Conservation (phyloP, 331 rosid genomes). For the Telfairia occidentalis region DNA sequence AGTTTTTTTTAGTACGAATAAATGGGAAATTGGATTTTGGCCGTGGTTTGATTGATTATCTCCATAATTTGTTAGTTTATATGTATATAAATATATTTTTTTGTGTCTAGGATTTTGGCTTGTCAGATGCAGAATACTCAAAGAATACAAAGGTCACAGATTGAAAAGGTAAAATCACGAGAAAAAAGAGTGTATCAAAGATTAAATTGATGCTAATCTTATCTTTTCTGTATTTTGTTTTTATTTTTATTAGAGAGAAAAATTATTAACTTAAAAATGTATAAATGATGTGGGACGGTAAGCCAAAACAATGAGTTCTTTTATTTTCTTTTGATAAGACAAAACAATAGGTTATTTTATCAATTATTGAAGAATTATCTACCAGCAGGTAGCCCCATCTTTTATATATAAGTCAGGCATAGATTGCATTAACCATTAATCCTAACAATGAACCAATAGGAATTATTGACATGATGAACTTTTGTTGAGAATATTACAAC, state of each 20-base stretch:
- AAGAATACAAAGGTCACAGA: slow-evolving; percentile 34
- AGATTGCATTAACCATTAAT: not conserved
- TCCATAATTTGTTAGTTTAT: not conserved
- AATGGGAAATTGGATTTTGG: not conserved
- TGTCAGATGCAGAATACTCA: slow-evolving; percentile 34
- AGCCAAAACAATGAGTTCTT: not conserved
- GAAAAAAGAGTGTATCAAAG: not conserved
- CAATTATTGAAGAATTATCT: not conserved
- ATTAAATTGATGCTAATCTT: slow-evolving; percentile 10
- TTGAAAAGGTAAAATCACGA: slow-evolving; percentile 52
- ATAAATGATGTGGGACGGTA: not conserved
- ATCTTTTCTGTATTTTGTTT: not conserved
- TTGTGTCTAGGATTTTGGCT: slow-evolving; percentile 32
- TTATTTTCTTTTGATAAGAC: not conserved
- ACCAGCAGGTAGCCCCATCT: not conserved
- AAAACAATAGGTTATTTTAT: not conserved
- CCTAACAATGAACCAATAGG: not conserved
- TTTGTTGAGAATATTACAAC: no score
- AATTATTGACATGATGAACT: no score
- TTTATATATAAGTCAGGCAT: not conserved
- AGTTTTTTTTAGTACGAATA: not conserved
- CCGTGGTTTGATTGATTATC: slow-evolving; percentile 4
- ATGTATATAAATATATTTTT: not conserved
- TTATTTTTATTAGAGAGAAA: not conserved
- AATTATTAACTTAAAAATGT: not conserved